Evolutionary conservation across 352 stramenopile genomes (phyloP).

Genomic region (Pythium pectinolyticum): DNA sequence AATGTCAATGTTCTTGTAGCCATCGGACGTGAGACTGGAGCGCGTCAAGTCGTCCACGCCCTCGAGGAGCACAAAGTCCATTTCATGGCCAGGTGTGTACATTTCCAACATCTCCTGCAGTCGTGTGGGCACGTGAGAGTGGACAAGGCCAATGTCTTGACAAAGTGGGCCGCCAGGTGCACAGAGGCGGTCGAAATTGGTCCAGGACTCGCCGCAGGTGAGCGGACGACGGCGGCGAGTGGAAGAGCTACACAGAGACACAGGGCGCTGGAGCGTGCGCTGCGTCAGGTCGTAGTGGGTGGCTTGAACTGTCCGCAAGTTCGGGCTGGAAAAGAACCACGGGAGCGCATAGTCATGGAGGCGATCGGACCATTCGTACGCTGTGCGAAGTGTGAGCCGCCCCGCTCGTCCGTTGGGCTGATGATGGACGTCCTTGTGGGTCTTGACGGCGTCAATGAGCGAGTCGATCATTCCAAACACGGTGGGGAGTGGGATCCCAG

Average conservation of each 20-base stretch:
- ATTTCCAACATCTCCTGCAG: neutral
- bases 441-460: conserved; percentile 13
- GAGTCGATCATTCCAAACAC: conserved; percentile 11
- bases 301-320: conserved; percentile 33
- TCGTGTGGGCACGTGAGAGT: neutral
- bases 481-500: neutral
- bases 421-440: neutral
- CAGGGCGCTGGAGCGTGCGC: neutral
- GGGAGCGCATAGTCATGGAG: conserved; percentile 45
- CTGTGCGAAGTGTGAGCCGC: conserved; percentile 1
- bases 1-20: conserved; percentile 15
- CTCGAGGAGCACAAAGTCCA: conserved; percentile 29
- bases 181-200: neutral
- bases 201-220: conserved; percentile 6
- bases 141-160: neutral
- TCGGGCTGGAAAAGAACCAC: conserved; percentile 30
- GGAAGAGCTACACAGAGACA: neutral
- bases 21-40: conserved; percentile 19
- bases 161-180: too few relatives aligned
- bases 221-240: neutral
- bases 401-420: neutral
- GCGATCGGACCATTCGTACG: conserved; percentile 39
- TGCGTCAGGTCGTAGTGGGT: neutral
- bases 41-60: conserved; percentile 17
- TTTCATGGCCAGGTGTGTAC: conserved; percentile 10